phyloP scores from a whole-genome alignment of 257 asterid genomes.

The Solanum chilense region DNA sequence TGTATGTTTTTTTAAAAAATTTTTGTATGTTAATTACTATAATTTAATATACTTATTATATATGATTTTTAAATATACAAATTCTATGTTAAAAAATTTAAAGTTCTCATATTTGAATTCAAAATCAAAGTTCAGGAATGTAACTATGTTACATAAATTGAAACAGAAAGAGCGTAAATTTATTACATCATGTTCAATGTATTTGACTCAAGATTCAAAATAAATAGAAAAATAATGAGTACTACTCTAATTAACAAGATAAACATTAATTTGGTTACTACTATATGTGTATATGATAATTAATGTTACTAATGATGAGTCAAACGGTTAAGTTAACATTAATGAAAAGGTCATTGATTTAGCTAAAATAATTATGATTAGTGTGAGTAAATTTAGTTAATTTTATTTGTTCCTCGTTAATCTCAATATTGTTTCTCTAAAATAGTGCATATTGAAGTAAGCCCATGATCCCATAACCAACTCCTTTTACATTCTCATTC shows the following conservation, averaged over 20 bases:
- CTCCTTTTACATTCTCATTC: neutral
- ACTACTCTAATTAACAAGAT: neutral
- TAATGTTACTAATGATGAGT: neutral
- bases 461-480: neutral
- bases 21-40: neutral
- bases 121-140: neutral
- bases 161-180: neutral
- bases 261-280: neutral
- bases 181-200: neutral
- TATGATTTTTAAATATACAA: neutral
- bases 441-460: neutral
- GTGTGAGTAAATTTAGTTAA: neutral
- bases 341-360: neutral
- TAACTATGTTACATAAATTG: neutral
- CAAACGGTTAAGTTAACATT: neutral
- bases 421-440: neutral
- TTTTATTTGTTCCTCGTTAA: neutral
- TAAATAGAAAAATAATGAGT: neutral
- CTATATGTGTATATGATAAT: neutral
- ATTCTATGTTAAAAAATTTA: neutral
- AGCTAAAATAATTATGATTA: neutral
- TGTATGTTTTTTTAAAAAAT: neutral
- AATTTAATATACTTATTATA: neutral
- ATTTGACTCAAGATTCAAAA: neutral
- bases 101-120: neutral